Conservation (phyloP, 768 basidiomycete species). For the Suillus luteus region DNA sequence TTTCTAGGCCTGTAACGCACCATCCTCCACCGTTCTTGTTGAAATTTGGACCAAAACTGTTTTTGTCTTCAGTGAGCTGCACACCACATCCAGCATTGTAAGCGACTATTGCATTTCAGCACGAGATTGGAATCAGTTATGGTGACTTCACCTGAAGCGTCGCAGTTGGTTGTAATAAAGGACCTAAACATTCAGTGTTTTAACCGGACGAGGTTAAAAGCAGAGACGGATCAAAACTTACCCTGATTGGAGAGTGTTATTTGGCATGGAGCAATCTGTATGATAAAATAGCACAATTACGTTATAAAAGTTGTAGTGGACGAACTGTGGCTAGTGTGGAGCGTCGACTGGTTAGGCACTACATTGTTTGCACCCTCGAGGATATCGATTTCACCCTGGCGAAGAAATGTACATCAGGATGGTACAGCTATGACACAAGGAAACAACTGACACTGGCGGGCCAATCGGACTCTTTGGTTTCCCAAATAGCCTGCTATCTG, state of each 20-base stretch:
- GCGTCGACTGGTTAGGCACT: constrained; percentile 34
- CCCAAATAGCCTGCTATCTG: constrained; percentile 12
- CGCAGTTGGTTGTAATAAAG: constrained; percentile 17
- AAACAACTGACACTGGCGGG: constrained; percentile 16
- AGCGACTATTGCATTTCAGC: constrained; percentile 5
- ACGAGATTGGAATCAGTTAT: background rate
- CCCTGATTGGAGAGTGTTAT: background rate
- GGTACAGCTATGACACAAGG: background rate
- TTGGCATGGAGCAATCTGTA: constrained; percentile 26
- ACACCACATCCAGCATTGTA: constrained; percentile 27
- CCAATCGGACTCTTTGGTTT: constrained; percentile 16
- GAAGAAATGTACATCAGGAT: background rate
- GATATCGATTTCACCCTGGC: constrained; percentile 47
- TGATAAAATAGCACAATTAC: background rate
- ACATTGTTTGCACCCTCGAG: constrained; percentile 49
- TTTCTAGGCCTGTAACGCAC: constrained; percentile 20
- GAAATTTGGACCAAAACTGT: constrained; percentile 29
- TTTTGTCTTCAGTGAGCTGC: constrained; percentile 15
- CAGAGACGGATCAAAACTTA: background rate
- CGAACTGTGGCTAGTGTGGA: constrained; percentile 33
- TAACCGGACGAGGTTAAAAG: background rate
- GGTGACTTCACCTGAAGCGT: background rate
- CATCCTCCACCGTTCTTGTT: constrained; percentile 41
- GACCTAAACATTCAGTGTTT: background rate
- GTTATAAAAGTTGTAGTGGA: background rate